phyloP scores from a whole-genome alignment of 2,329 filamentous ascomycete genomes.

The Phialocephala sp. region DNA sequence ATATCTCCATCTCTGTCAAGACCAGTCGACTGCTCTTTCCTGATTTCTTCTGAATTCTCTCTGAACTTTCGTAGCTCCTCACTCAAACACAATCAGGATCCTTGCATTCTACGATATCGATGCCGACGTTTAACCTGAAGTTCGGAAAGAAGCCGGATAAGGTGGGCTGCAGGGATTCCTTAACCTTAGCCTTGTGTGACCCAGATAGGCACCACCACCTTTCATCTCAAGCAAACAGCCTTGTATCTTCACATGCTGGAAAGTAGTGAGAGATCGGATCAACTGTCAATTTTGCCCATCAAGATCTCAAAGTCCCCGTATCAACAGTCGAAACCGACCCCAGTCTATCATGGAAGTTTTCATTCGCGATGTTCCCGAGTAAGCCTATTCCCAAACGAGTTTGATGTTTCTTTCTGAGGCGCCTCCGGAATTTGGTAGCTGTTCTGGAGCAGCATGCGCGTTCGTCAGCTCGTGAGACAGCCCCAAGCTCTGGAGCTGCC shows the following conservation, averaged over 20 bases:
- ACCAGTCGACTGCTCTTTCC: too few relatives aligned
- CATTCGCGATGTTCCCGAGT: conserved; percentile 16
- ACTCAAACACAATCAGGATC: too few relatives aligned
- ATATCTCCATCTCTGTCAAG: too few relatives aligned
- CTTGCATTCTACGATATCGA: not conserved
- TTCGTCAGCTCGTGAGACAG: too few relatives aligned
- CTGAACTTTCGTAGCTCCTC: too few relatives aligned
- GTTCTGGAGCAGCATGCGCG: too few relatives aligned
- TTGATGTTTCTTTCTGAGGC: too few relatives aligned
- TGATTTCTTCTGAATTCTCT: too few relatives aligned
- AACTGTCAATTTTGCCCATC: not conserved
- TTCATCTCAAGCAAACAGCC: not conserved
- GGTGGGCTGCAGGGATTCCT: not conserved
- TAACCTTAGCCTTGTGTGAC: conserved; percentile 5
- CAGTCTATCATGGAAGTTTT: conserved; percentile 13
- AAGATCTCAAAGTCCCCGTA: not conserved
- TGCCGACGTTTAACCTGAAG: not conserved
- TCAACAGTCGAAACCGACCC: not conserved
- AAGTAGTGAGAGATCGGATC: not conserved
- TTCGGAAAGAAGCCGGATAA: not conserved
- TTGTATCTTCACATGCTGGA: not conserved
- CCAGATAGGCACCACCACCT: not conserved
- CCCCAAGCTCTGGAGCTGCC: too few relatives aligned
- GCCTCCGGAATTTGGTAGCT: too few relatives aligned
- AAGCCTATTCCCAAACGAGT: too few relatives aligned